phyloP scores from a whole-genome alignment of 129 eudicot genomes.

The Helianthus tuberosus region DNA sequence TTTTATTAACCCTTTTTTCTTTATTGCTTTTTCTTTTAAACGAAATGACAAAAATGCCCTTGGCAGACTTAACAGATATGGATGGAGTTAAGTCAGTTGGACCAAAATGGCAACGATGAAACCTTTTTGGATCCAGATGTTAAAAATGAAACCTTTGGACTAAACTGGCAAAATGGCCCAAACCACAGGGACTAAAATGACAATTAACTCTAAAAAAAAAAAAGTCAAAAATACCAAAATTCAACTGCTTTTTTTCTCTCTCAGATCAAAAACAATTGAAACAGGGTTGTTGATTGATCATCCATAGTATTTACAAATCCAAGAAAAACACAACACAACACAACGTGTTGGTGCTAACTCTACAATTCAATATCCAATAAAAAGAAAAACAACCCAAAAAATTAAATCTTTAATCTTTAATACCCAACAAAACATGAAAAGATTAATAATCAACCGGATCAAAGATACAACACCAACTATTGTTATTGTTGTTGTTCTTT shows the following conservation, averaged over 20 bases:
- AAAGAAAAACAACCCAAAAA: constrained; percentile 10
- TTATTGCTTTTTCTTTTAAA: no score
- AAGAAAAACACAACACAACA: constrained; percentile 22
- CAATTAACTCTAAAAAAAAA: no score
- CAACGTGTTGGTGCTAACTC: constrained; percentile 36
- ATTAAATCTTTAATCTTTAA: constrained; percentile 20
- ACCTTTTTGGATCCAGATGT: no score
- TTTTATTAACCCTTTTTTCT: no score
- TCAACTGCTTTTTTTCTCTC: constrained; percentile 26
- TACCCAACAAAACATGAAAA: constrained; percentile 43
- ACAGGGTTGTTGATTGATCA: constrained; percentile 13
- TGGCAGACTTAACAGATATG: no score
- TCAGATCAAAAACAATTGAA: constrained; percentile 33
- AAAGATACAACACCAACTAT: constrained; percentile 40
- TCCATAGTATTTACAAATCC: constrained; percentile 25
- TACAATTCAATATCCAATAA: constrained; percentile 4
- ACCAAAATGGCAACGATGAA: no score
- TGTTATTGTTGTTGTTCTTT: constrained; percentile 44
- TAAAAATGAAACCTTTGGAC: no score
- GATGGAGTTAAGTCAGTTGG: no score
- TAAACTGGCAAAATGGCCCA: no score
- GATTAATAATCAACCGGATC: constrained; percentile 44
- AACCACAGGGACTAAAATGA: no score
- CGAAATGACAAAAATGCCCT: no score
- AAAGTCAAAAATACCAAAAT: constrained; percentile 10